phyloP scores from a whole-genome alignment of 2,329 filamentous ascomycete genomes.

The Fusarium pseudoanthophilum region DNA sequence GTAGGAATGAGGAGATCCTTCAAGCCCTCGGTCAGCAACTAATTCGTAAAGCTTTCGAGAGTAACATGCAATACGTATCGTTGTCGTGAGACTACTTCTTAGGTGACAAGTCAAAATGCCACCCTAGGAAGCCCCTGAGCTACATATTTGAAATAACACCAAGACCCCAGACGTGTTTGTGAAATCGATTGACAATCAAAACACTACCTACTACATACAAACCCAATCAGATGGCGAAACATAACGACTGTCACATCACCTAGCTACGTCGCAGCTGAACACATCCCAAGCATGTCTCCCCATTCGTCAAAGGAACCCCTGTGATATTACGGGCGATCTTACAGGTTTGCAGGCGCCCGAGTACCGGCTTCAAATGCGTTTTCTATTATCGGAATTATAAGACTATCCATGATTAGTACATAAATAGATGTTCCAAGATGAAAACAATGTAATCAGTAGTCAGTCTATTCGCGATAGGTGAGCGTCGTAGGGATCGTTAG shows the following conservation, averaged over 20 bases:
- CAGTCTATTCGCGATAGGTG: background rate
- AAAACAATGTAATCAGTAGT: background rate
- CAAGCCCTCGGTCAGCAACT: conserved; percentile 5
- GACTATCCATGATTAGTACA: background rate
- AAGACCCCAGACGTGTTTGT: background rate
- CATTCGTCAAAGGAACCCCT: conserved; percentile 32
- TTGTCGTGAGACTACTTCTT: background rate
- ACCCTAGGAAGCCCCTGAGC: conserved; percentile 3
- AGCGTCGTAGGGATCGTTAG: background rate
- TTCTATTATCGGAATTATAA: background rate
- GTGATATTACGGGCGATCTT: conserved; percentile 25
- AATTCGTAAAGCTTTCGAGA: background rate
- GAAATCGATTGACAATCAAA: conserved; percentile 6
- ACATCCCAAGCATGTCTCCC: conserved; percentile 21
- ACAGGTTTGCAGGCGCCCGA: conserved; percentile 26
- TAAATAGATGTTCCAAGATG: background rate
- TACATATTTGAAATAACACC: background rate
- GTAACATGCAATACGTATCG: background rate
- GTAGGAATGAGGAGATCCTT: conserved; percentile 28
- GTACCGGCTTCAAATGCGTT: conserved; percentile 6
- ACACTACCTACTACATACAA: background rate
- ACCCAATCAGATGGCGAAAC: conserved; percentile 19
- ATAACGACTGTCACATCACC: conserved; percentile 23
- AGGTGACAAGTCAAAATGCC: background rate
- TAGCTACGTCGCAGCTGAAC: conserved; percentile 23